Conservation (phyloP, 345 rosid species). For the Cardiospermum halicacabum region DNA sequence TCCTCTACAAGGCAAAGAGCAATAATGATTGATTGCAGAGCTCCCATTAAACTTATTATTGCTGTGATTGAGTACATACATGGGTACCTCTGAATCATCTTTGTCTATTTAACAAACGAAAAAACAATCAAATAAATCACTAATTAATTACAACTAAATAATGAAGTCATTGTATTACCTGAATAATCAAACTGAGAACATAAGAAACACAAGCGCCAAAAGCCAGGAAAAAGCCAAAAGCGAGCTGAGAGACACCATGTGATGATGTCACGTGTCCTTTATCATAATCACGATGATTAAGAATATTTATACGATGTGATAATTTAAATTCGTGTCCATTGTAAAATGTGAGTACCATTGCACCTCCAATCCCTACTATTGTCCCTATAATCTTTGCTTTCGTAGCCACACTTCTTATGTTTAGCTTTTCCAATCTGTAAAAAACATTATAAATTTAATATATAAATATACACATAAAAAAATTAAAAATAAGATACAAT, state of each 20-base stretch:
- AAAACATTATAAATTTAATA: too few species aligned
- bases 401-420: slow-evolving; percentile 25
- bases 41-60: slow-evolving; percentile 38
- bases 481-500: too few species aligned
- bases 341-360: slow-evolving; percentile 52
- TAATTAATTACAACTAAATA: not conserved
- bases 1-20: slow-evolving; percentile 43
- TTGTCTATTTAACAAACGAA: slow-evolving; percentile 26
- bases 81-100: slow-evolving; percentile 39
- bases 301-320: slow-evolving; percentile 35
- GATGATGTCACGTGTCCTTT: not conserved
- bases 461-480: too few species aligned
- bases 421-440: slow-evolving; percentile 45
- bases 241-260: slow-evolving; percentile 5
- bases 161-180: slow-evolving; percentile 16
- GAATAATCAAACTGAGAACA: slow-evolving; percentile 38
- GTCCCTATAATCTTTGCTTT: slow-evolving; percentile 55
- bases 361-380: slow-evolving; percentile 45
- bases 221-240: slow-evolving; percentile 28
- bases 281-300: slow-evolving; percentile 6
- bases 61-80: slow-evolving; percentile 47
- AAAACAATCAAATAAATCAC: not conserved
- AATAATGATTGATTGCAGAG: slow-evolving; percentile 29
- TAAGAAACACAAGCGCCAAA: slow-evolving; percentile 26
- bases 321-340: slow-evolving; percentile 35